Percentiles rank a stretch among this genome's conserved stretches.
phyloP scores from a whole-genome alignment of 2,329 filamentous ascomycete species.

The Falciphora oryzae region DNA sequence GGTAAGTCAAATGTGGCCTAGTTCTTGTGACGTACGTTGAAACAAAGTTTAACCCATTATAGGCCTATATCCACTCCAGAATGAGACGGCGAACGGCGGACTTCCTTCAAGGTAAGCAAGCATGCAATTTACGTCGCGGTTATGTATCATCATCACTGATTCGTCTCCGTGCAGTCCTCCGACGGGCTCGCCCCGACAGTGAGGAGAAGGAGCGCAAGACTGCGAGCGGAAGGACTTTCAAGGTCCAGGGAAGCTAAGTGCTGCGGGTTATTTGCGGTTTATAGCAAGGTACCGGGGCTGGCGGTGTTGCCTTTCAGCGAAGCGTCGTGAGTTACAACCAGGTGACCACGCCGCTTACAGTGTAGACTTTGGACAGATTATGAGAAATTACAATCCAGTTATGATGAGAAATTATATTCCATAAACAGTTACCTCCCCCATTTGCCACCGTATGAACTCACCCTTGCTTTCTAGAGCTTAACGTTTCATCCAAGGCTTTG shows the following conservation, averaged over 20 bases:
- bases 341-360: background rate
- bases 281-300: background rate
- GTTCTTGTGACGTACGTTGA: too few relatives aligned
- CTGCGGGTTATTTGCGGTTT: background rate
- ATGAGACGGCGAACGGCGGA: slow-evolving; percentile 98
- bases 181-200: slow-evolving; percentile 87
- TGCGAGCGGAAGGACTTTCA: slow-evolving; percentile 91
- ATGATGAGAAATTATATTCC: background rate
- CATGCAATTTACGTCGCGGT: too few relatives aligned
- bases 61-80: slow-evolving; percentile 95
- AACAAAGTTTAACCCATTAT: background rate
- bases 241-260: slow-evolving; percentile 24
- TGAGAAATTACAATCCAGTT: background rate
- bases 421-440: background rate
- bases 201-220: slow-evolving; percentile 99
- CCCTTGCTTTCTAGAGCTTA: background rate
- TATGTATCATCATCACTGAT: too few relatives aligned
- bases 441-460: background rate
- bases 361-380: background rate
- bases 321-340: background rate
- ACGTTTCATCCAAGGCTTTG: slow-evolving; percentile 39
- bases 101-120: slow-evolving; percentile 80
- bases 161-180: slow-evolving; percentile 61
- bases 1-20: slow-evolving; percentile 33
- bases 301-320: background rate